Conservation (phyloP, 495 filamentous ascomycete species). For the Aspergillus hancockii region DNA sequence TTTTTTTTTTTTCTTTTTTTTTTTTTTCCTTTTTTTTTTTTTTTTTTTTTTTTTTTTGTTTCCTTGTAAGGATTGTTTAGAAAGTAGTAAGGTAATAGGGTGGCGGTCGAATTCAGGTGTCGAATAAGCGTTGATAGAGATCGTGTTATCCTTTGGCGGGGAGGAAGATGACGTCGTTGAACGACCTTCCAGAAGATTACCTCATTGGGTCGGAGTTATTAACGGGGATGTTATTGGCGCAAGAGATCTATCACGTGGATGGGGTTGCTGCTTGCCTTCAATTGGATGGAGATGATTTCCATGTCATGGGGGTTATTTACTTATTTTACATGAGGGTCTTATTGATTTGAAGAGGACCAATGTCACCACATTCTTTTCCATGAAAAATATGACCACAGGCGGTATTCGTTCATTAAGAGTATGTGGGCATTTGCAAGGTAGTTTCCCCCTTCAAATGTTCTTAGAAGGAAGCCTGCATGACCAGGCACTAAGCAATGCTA, state of each 20-base stretch:
- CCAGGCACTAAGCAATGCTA: background rate
- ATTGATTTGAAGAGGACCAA: no score
- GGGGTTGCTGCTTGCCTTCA: background rate
- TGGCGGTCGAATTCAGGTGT: no score
- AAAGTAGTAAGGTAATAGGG: background rate
- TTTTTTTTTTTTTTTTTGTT: no score
- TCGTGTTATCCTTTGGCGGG: no score
- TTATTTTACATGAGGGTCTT: no score
- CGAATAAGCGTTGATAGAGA: no score
- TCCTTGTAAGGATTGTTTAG: background rate
- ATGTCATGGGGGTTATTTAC: background rate
- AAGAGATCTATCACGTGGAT: background rate
- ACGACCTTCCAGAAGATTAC: background rate
- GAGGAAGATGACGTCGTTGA: constrained; percentile 7
- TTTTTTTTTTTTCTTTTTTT: no score
- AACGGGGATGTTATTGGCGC: background rate
- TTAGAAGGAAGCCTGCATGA: no score
- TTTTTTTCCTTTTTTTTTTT: no score
- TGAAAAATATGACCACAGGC: background rate
- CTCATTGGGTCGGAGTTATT: background rate
- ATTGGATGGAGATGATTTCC: background rate
- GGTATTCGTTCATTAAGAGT: no score
- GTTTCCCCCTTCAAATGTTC: no score
- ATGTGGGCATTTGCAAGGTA: no score
- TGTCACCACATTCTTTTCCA: background rate